phyloP scores from a whole-genome alignment of 257 asterid genomes.

The Penstemon barbatus region DNA sequence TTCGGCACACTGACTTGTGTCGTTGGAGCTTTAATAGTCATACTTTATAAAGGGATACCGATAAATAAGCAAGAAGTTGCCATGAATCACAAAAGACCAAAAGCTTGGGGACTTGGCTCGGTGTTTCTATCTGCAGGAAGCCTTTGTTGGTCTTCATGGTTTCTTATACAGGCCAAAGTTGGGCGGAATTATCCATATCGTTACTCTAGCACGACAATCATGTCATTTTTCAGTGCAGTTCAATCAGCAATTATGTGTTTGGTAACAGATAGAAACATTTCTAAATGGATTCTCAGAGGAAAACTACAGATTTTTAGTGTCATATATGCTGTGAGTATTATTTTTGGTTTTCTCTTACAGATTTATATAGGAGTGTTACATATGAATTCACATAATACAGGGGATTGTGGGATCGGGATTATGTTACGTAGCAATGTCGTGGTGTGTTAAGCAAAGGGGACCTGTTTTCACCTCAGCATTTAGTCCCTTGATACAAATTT shows the following conservation, averaged over 20 bases:
- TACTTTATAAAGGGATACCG: conserved; percentile 60
- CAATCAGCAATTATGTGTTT: conserved; percentile 54
- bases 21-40: conserved; percentile 53
- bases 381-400: conserved; percentile 29
- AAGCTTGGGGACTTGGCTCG: conserved; percentile 52
- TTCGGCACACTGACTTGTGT: conserved; percentile 53
- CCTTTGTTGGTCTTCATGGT: conserved; percentile 77
- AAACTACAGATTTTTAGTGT: conserved; percentile 46
- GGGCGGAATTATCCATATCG: conserved; percentile 55
- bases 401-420: conserved; percentile 78
- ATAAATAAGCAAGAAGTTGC: conserved; percentile 6
- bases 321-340: conserved; percentile 51
- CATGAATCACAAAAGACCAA: conserved; percentile 16
- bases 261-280: conserved; percentile 42
- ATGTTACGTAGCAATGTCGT: conserved; percentile 59
- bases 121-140: conserved; percentile 53
- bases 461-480: conserved; percentile 83
- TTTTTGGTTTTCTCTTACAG: neutral
- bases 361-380: too few relatives aligned
- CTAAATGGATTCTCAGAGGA: conserved; percentile 61
- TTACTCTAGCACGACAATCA: conserved; percentile 68
- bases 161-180: conserved; percentile 56
- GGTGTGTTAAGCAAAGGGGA: conserved; percentile 74
- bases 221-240: conserved; percentile 62
- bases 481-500: conserved; percentile 71